Percentiles rank a stretch among this genome's conserved stretches.
These are phyloP conservation scores for Ogataea ganodermae DNA, from an alignment of 805 yeast genomes.

Conservation along the genomic window DNA sequence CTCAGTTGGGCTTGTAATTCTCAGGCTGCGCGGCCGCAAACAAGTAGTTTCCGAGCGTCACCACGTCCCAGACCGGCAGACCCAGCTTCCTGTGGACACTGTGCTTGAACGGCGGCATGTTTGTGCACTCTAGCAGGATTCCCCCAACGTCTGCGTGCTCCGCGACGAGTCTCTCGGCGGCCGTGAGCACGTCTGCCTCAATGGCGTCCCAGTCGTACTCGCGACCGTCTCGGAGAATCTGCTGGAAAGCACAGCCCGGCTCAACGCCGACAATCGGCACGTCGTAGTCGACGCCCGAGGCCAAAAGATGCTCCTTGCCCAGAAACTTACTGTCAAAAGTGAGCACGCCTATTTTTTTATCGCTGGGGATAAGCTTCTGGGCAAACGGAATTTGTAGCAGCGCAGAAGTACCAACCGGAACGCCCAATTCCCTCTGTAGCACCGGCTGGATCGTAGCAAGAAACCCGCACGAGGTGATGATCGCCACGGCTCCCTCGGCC, in stretches of 20 bases:
- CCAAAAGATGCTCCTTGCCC: slow-evolving; percentile 31
- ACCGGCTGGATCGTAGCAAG: slow-evolving; percentile 33
- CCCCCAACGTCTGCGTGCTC: slow-evolving; percentile 27
- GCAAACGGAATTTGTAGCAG: slow-evolving; percentile 34
- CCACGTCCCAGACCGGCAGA: slow-evolving; percentile 34
- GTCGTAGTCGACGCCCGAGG: slow-evolving; percentile 28
- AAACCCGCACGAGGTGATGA: slow-evolving; percentile 38
- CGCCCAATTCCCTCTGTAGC: slow-evolving; percentile 22
- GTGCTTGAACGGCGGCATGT: slow-evolving; percentile 34
- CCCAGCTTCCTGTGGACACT: slow-evolving; percentile 22
- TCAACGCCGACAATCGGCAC: slow-evolving; percentile 28
- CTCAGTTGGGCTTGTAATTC: too few relatives aligned
- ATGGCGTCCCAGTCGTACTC: slow-evolving; percentile 29
- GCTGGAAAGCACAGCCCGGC: slow-evolving; percentile 25
- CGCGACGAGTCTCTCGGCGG: slow-evolving; percentile 24
- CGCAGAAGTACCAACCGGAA: slow-evolving; percentile 36
- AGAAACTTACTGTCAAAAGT: slow-evolving; percentile 32
- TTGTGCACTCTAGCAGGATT: slow-evolving; percentile 36
- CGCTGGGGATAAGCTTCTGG: slow-evolving; percentile 17
- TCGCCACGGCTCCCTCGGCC: slow-evolving; percentile 35
- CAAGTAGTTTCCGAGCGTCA: slow-evolving; percentile 34
- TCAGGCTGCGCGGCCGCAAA: slow-evolving; percentile 14
- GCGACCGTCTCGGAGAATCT: slow-evolving; percentile 27
- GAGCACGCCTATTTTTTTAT: slow-evolving; percentile 30
- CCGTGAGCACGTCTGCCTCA: slow-evolving; percentile 27